phyloP scores from a whole-genome alignment of 2,329 filamentous ascomycete genomes.

The Xenosphaeropsis pyriputrescens region DNA sequence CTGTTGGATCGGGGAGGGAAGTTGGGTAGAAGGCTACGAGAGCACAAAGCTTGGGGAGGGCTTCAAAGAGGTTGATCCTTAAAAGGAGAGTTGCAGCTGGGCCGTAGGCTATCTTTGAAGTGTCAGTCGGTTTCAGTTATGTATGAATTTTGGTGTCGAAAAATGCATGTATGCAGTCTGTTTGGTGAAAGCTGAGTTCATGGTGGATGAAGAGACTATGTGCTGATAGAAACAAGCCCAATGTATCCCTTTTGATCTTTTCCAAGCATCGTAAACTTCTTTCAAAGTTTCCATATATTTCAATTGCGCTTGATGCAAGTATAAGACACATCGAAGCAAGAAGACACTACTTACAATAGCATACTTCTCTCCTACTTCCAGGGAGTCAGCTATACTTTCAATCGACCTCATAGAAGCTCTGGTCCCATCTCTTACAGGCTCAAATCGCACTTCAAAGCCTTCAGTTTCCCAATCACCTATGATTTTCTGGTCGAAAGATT shows the following conservation, averaged over 20 bases:
- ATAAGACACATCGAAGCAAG: neutral
- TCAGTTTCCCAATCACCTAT: constrained; percentile 41
- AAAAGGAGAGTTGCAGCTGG: constrained; percentile 1
- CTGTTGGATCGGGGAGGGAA: constrained; percentile 31
- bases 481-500: constrained; percentile 38
- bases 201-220: too few relatives aligned
- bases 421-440: constrained; percentile 1
- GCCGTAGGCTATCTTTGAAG: constrained; percentile 1
- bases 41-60: constrained; percentile 39
- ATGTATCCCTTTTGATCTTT: too few relatives aligned
- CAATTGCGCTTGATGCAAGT: too few relatives aligned
- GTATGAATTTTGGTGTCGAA: constrained; percentile 20
- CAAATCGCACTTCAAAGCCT: constrained; percentile 42
- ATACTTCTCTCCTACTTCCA: constrained; percentile 36
- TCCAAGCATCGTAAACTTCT: too few relatives aligned
- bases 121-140: neutral
- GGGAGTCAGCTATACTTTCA: constrained; percentile 27
- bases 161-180: too few relatives aligned
- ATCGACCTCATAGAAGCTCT: constrained; percentile 23
- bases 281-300: too few relatives aligned
- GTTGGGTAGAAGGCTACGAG: constrained; percentile 50
- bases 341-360: constrained; percentile 41
- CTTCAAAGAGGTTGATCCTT: constrained; percentile 8
- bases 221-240: too few relatives aligned
- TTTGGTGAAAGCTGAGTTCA: too few relatives aligned